Percentiles rank a stretch among this genome's conserved stretches.
phyloP scores from a whole-genome alignment of 257 asterid genomes.

The Leptodermis oblonga region DNA sequence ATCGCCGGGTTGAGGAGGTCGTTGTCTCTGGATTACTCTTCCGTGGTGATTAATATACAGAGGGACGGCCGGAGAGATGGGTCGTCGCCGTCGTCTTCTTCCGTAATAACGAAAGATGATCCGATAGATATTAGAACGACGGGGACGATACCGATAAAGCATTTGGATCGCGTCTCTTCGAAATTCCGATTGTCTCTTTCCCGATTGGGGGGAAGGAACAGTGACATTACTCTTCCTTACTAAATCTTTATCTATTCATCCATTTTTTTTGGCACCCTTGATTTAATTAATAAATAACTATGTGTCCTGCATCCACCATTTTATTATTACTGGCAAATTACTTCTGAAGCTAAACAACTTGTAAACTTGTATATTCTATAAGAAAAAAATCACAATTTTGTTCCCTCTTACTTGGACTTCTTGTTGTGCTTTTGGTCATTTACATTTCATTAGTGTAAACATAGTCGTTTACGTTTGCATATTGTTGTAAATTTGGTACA shows the following conservation, averaged over 20 bases:
- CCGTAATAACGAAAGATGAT: conserved; percentile 17
- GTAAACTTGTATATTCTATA: too few relatives aligned
- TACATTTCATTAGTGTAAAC: too few relatives aligned
- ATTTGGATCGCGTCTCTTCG: conserved; percentile 33
- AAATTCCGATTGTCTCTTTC: conserved; percentile 39
- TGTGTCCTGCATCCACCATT: too few relatives aligned
- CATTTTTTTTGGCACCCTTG: too few relatives aligned
- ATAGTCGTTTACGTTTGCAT: too few relatives aligned
- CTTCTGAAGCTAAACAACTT: too few relatives aligned
- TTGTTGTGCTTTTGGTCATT: too few relatives aligned
- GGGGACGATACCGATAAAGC: conserved; percentile 20
- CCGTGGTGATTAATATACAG: conserved; percentile 21
- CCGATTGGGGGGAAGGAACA: conserved; percentile 28
- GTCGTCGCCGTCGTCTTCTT: conserved; percentile 18
- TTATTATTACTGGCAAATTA: too few relatives aligned
- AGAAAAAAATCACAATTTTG: too few relatives aligned
- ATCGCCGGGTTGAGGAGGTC: conserved; percentile 44
- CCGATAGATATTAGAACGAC: conserved; percentile 17
- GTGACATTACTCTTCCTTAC: conserved; percentile 37
- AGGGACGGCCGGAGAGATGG: conserved; percentile 9
- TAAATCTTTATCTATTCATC: neutral
- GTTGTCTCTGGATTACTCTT: conserved; percentile 45
- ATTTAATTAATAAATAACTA: too few relatives aligned
- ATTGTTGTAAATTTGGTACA: too few relatives aligned
- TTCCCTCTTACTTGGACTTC: too few relatives aligned